These are phyloP conservation scores for Elsinoe fawcettii DNA, from an alignment of 2,329 filamentous ascomycete species.

Conservation along the genomic window DNA sequence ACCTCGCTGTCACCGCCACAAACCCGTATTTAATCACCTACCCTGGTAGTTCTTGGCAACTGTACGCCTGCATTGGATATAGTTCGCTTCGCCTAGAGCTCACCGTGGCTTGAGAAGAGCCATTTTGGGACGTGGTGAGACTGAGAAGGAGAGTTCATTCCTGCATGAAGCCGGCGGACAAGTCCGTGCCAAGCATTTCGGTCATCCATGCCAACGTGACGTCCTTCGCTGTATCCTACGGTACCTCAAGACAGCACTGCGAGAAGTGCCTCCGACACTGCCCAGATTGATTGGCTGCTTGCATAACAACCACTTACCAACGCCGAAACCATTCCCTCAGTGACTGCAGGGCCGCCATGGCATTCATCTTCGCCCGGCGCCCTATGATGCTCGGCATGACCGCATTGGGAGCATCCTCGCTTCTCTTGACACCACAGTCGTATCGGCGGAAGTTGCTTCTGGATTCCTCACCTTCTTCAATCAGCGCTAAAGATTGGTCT, in stretches of 20 bases:
- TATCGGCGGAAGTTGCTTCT: conserved; percentile 30
- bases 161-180: not conserved
- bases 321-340: not conserved
- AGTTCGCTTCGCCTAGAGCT: not conserved
- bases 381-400: conserved; percentile 16
- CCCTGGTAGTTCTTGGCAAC: not conserved
- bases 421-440: conserved; percentile 25
- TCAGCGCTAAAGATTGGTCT: conserved; percentile 33
- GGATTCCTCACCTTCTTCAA: conserved; percentile 26
- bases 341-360: not conserved
- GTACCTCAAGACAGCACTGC: not conserved
- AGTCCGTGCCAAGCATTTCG: not conserved
- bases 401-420: conserved; percentile 21
- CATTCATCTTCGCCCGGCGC: conserved; percentile 14
- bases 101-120: not conserved
- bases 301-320: not conserved
- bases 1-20: not conserved
- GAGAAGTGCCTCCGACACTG: not conserved
- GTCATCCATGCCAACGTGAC: not conserved
- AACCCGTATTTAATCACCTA: not conserved
- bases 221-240: not conserved
- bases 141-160: not conserved
- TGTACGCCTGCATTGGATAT: not conserved
- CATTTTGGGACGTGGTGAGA: not conserved
- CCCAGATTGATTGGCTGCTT: not conserved